phyloP scores from a whole-genome alignment of 805 yeast species.

The Dipodascopsis uninucleata region DNA sequence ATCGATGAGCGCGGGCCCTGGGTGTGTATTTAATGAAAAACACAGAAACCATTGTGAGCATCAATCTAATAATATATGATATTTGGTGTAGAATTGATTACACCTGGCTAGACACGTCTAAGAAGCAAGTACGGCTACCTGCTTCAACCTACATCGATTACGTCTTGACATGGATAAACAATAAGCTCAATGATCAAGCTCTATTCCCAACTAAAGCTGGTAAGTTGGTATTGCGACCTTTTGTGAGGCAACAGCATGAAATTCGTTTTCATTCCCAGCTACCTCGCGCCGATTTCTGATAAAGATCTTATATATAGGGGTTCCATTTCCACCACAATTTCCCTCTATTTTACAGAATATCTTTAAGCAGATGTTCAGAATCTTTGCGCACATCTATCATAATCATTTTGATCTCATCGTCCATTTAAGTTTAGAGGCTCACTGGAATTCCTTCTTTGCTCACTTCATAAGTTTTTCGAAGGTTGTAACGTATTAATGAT shows the following conservation, averaged over 20 bases:
- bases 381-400: conserved; percentile 91
- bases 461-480: conserved; percentile 85
- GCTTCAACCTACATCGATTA: conserved; percentile 91
- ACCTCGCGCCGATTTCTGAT: background rate
- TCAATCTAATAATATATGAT: background rate
- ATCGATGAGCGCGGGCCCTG: conserved; percentile 94
- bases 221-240: conserved; percentile 36
- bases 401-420: conserved; percentile 91
- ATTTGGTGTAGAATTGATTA: conserved; percentile 55
- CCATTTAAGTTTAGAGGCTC: conserved; percentile 92
- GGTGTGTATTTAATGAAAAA: conserved; percentile 30
- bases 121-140: conserved; percentile 79
- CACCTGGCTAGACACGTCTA: conserved; percentile 79
- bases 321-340: conserved; percentile 84
- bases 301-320: conserved; percentile 24
- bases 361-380: conserved; percentile 86
- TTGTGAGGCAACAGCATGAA: too few relatives aligned
- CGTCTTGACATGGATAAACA: conserved; percentile 84
- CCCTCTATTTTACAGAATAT: conserved; percentile 80
- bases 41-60: background rate
- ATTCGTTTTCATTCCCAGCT: background rate
- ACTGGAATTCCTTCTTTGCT: conserved; percentile 96
- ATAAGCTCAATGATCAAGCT: conserved; percentile 82
- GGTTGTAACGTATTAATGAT: background rate
- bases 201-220: conserved; percentile 90